Percentiles rank a stretch among this genome's conserved stretches.
Evolutionary conservation across 73 alveolate genomes (phyloP).

Genomic region (Urostyla sp.): DNA sequence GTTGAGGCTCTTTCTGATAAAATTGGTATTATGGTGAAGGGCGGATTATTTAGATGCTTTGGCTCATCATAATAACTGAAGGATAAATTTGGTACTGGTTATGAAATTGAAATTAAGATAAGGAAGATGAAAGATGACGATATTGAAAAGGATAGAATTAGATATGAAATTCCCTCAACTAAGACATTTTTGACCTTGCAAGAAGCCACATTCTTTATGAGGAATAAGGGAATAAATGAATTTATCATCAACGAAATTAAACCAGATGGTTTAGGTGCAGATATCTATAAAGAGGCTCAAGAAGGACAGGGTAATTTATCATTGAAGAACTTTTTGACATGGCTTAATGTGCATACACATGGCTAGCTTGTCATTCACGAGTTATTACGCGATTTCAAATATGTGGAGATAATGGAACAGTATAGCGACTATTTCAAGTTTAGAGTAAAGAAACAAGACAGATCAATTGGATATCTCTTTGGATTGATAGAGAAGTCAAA

Average conservation of each 20-base stretch:
- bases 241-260: slow-evolving; percentile 13
- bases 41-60: slow-evolving; percentile 75
- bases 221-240: neutral
- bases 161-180: neutral
- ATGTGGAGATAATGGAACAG: slow-evolving; percentile 47
- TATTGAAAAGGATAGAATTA: neutral
- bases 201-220: neutral
- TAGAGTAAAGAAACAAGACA: slow-evolving; percentile 58
- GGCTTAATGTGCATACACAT: slow-evolving; percentile 54
- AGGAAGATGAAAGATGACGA: slow-evolving; percentile 40
- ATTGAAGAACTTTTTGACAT: slow-evolving; percentile 50
- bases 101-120: slow-evolving; percentile 78
- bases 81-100: slow-evolving; percentile 85
- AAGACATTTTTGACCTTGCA: neutral
- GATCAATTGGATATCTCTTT: slow-evolving; percentile 81
- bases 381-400: neutral
- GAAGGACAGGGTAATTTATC: slow-evolving; percentile 41
- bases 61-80: slow-evolving; percentile 78
- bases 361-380: neutral
- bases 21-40: slow-evolving; percentile 92
- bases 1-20: slow-evolving; percentile 90
- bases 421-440: slow-evolving; percentile 43
- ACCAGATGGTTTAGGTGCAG: slow-evolving; percentile 67
- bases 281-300: slow-evolving; percentile 64
- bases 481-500: slow-evolving; percentile 72